These are phyloP conservation scores for Chaetomium cochliodes DNA, from an alignment of 495 filamentous ascomycete genomes.

Conservation along the genomic window DNA sequence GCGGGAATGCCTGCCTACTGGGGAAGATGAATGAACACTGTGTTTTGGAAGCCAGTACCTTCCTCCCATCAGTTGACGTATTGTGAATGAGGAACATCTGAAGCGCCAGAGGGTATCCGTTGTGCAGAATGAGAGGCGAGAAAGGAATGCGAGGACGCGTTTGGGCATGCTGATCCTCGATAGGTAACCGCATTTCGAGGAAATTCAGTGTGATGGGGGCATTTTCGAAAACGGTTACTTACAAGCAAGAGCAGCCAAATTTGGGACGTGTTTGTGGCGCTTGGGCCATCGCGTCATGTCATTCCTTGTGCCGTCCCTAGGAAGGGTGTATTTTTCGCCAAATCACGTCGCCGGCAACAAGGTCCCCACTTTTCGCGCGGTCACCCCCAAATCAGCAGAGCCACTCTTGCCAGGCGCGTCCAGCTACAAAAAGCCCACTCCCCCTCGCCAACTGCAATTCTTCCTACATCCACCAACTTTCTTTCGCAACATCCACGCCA, in stretches of 20 bases:
- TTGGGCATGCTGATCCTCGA: slow-evolving; percentile 5
- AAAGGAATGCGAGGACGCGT: not conserved
- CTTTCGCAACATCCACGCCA: slow-evolving; percentile 40
- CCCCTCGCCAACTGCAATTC: slow-evolving; percentile 47
- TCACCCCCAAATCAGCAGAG: slow-evolving; percentile 36
- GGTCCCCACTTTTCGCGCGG: slow-evolving; percentile 31
- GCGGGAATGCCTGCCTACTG: too few relatives aligned
- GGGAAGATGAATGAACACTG: not conserved
- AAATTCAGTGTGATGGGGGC: not conserved
- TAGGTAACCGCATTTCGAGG: not conserved
- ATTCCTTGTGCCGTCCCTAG: slow-evolving; percentile 24
- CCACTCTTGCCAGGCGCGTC: slow-evolving; percentile 44
- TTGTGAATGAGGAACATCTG: too few relatives aligned
- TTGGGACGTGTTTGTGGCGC: slow-evolving; percentile 40
- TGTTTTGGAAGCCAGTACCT: not conserved
- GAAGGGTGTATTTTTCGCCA: slow-evolving; percentile 34
- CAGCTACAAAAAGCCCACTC: slow-evolving; percentile 52
- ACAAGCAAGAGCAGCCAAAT: slow-evolving; percentile 19
- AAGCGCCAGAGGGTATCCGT: not conserved
- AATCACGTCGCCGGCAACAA: slow-evolving; percentile 32
- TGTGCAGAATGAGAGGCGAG: not conserved
- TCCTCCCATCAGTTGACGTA: not conserved
- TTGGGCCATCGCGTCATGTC: slow-evolving; percentile 35
- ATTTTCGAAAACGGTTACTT: not conserved
- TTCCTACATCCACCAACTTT: slow-evolving; percentile 48